Base-by-base conservation (phyloP, 2,329 filamentous ascomycete genomes). In the Colletotrichum higginsianum region DNA sequence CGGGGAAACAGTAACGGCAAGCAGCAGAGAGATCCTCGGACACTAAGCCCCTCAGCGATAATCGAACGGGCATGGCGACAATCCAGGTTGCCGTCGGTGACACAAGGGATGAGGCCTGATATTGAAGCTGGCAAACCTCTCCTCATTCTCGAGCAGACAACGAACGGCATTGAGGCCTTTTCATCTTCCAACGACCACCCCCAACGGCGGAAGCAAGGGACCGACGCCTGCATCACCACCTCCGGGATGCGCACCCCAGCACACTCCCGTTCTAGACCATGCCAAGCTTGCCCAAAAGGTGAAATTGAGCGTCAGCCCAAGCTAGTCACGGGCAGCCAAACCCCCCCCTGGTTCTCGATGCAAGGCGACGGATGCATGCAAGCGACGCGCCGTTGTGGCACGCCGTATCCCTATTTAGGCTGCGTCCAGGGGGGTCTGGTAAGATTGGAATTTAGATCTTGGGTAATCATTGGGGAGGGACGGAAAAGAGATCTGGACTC, bases 351-450 rank as follows among this genome's bases (percentile, higher is more conserved):
- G 4, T 2, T 16, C 50, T 44, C 46, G n/a, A 52, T 13, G 15
- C 26, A 23, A 49, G 2, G 5, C n/a, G 40, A 12, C 49, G 26
- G 23, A 58, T 53, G 64, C 23, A 67, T 30, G 55, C 44, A 44
- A 23, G 35, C 16, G 23, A 26, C 50, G 46, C 57, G 44, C 35
- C 44, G 5, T 52, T 58, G 57, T 38, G n/a, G 57, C 57, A 67
- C 50, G 57, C 13, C 52, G 46, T 62, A 47, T 62, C 52, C 38
- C 16, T 9, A 18, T 23, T 47, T 26, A 23, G 64, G 23, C 26
- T 15, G 35, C 11, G 26, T 44, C n/a, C 44, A 47, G 15, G 30
- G 61, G 30, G 61, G 47, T 11, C 6, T 21, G 15, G 38, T 26
- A 18, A 40, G 11, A 30, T 52, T n/a, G 26, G 21, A 35, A n/a